Conservation (phyloP, 768 basidiomycete genomes). For the Piloderma croceum region DNA sequence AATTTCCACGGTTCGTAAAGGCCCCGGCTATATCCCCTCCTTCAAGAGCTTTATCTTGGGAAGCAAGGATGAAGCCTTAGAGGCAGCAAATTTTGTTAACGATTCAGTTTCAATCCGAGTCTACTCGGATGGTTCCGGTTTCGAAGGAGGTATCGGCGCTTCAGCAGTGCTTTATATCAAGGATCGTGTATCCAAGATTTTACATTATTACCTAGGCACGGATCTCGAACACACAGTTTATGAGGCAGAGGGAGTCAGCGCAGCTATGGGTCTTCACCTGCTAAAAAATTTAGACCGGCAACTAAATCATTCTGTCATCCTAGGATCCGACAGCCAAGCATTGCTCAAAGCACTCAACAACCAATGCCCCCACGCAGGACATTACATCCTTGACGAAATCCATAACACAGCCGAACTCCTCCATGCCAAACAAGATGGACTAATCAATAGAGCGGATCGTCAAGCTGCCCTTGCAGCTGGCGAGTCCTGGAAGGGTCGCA, state of each 20-base stretch:
- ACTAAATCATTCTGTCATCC: not conserved
- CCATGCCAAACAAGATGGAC: no score
- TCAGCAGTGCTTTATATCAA: conserved; percentile 4
- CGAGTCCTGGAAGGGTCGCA: not conserved
- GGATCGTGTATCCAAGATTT: not conserved
- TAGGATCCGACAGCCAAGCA: conserved; percentile 12
- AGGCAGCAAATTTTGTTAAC: not conserved
- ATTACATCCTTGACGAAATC: conserved; percentile 9
- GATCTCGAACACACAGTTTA: conserved; percentile 13
- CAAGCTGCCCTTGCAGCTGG: no score
- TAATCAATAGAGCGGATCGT: no score
- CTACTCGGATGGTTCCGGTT: conserved; percentile 17
- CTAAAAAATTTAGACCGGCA: not conserved
- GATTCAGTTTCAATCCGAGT: not conserved
- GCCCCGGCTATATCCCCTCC: not conserved
- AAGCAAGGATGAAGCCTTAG: not conserved
- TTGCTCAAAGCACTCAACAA: conserved; percentile 5
- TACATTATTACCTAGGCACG: conserved; percentile 4
- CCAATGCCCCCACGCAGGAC: conserved; percentile 5
- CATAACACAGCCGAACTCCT: conserved; percentile 2
- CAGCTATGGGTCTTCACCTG: conserved; percentile 10
- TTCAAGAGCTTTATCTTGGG: not conserved
- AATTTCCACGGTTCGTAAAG: not conserved
- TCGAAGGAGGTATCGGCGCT: conserved; percentile 12
- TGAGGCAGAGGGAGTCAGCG: conserved; percentile 12